phyloP scores from a whole-genome alignment of 805 yeast genomes.

The Kodamaea sagamina region DNA sequence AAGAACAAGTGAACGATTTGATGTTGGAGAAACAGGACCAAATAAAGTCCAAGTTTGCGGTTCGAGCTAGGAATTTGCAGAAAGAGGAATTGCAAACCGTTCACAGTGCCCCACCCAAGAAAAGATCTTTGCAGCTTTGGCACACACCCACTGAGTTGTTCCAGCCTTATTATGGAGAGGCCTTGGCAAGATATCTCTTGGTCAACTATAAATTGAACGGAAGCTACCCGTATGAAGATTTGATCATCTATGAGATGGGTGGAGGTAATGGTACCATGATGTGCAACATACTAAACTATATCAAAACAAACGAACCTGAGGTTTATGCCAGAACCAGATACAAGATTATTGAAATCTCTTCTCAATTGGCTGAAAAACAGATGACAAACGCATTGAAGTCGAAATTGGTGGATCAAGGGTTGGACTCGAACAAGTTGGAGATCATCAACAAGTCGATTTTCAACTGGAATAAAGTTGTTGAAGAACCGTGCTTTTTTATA shows the following conservation, averaged over 20 bases:
- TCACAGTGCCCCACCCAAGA: conserved; percentile 16
- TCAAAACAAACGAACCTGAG: conserved; percentile 65
- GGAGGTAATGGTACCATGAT: conserved; percentile 89
- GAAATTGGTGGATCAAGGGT: conserved; percentile 37
- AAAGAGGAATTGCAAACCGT: conserved; percentile 21
- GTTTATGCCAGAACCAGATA: conserved; percentile 69
- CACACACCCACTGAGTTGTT: conserved; percentile 89
- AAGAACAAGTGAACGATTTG: conserved; percentile 16
- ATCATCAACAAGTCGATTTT: conserved; percentile 75
- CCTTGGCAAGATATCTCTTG: conserved; percentile 76
- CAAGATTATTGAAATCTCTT: conserved; percentile 70
- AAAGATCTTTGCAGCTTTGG: conserved; percentile 67
- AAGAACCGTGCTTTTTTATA: conserved; percentile 71
- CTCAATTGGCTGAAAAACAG: conserved; percentile 62
- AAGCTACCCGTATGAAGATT: conserved; percentile 66
- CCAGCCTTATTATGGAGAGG: conserved; percentile 82
- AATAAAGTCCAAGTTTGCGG: conserved; percentile 23
- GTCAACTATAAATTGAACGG: conserved; percentile 67
- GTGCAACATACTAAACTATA: conserved; percentile 69
- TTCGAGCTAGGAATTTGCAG: conserved; percentile 22
- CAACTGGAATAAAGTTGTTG: conserved; percentile 63
- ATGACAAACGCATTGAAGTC: conserved; percentile 34
- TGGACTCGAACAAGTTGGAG: conserved; percentile 59
- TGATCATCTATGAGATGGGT: conserved; percentile 83
- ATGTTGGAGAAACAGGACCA: conserved; percentile 14